Evolutionary conservation across 768 basidiomycete genomes (phyloP).

Genomic region (Tephrocybe sp.): DNA sequence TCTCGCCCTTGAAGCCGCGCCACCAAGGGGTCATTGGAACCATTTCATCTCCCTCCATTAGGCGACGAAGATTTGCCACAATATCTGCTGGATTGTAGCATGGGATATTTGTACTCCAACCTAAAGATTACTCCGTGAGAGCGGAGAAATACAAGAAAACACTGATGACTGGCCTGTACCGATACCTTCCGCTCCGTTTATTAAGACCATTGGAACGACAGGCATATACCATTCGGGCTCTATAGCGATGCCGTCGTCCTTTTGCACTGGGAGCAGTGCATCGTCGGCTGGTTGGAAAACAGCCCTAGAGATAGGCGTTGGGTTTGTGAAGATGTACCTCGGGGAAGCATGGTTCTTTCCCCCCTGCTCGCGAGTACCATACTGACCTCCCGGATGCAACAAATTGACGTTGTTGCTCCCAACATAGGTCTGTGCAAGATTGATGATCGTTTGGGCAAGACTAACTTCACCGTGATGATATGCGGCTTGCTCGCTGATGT

Average conservation of each 20-base stretch:
- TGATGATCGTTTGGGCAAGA: slow-evolving; percentile 87
- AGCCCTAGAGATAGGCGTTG: slow-evolving; percentile 69
- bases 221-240: slow-evolving; percentile 98
- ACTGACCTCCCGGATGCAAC: slow-evolving; percentile 88
- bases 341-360: slow-evolving; percentile 97
- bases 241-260: slow-evolving; percentile 82
- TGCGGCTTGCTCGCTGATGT: slow-evolving; percentile 89
- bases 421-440: slow-evolving; percentile 90
- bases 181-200: slow-evolving; percentile 97
- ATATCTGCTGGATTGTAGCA: slow-evolving; percentile 92
- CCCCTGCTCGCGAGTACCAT: slow-evolving; percentile 89
- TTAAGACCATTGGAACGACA: slow-evolving; percentile 79
- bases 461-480: slow-evolving; percentile 97
- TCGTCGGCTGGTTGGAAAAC: slow-evolving; percentile 87
- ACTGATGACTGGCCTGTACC: slow-evolving; percentile 70
- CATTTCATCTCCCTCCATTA: slow-evolving; percentile 84
- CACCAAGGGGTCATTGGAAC: slow-evolving; percentile 95
- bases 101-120: slow-evolving; percentile 94
- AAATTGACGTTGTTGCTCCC: slow-evolving; percentile 96
- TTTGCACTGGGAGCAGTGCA: slow-evolving; percentile 76
- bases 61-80: slow-evolving; percentile 79
- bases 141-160: not conserved
- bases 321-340: slow-evolving; percentile 92
- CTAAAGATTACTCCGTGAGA: slow-evolving; percentile 34
- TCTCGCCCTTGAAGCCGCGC: slow-evolving; percentile 90